Base-by-base conservation (phyloP, 257 asterid species). In the Forsythia viridissima region DNA sequence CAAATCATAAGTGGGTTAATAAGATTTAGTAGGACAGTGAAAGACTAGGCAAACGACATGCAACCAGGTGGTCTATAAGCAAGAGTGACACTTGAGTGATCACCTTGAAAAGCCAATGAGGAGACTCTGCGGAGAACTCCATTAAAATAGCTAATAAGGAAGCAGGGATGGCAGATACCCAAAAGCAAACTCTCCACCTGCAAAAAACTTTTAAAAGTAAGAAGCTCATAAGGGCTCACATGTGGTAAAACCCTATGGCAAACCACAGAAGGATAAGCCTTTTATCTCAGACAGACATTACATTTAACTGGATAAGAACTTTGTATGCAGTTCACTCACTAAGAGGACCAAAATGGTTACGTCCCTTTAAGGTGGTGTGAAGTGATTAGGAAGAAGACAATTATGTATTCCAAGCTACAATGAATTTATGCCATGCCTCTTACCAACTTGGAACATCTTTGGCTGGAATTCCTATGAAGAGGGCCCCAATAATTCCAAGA, bases 171-270 rank as follows among this genome's bases (percentile, higher is more conserved):
- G 90, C 82, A 72, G 99, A 90, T 78, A 88, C 87, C 99, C 98
- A 94, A 86, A 94, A 94, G 86, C 99, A 94, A 74, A 91, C 90
- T 82, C 98, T 89, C 99, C 99, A 94, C 99, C 99, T 94, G 83
- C 75, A 70, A 79, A 75, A 78, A 70, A 65, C 11, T 59, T 57
- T 51, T 71, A 51, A 72, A 69, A 16, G 42, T 79, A 68, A 67
- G 79, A 40, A 48, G 7, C 72, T 71, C 43, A 73, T 38, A 55
- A 75, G 13, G 74, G 38, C 61, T 57, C 55, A 75, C 39, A 10
- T 63, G 6, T 9, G 21, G 70, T 24, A 57, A 12, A 40, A 59
- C 15, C 48, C 13, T 70, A 36, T 18, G 52, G 48, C 24, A 61
- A 59, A 72, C 46, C 69, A 78, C 80, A 85, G 13, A 63, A 70